Evolutionary conservation across 768 basidiomycete genomes (phyloP), one percentile per base, ranked within the genome.

Genomic region (Suillus tomentosus): DNA sequence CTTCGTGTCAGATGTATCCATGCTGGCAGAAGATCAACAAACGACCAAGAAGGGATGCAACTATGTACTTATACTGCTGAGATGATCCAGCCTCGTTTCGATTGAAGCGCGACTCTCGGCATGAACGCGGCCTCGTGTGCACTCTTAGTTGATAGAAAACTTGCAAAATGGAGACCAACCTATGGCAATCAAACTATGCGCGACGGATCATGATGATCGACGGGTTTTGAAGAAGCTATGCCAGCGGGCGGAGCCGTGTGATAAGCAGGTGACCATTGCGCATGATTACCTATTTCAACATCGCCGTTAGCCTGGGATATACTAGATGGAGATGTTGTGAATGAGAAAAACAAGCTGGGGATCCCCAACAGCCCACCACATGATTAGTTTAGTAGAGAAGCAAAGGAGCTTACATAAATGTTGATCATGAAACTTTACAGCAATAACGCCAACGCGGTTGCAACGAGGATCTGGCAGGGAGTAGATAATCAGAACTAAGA

Each of bases 191-290:
- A 58, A 43, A 27, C 17, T 27, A 19, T 42, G 39, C 6, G 40
- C 17, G 22, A 58, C 57, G 57, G 57, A 54, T 36, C 31, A 54
- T 54, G 53, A 54, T 54, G 34, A 54, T 54, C 34, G 34, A 54
- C 53, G 17, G 27, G 17, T 53, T 27, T 19, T 53, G 10, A 53
- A 34, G 31, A 34, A 53, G 31, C 17, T 53, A 53, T 17, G 19
- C 19, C 51, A 17, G 31, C 51, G 51, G 51, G 51, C 51, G 51
- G 51, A 53, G 10, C 56, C 37, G 55, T 57, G 17, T 58, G 39
- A 57, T 39, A 34, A 11, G 15, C 56, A 57, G 17, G 24, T 17
- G 17, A 19, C 57, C 39, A 24, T 17, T 15, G 56, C 14, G 36
- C 15, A 39, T 15, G 17, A 27, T 58, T 58, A 31, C 57, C 39